These are phyloP conservation scores for Claviceps sp. DNA, from an alignment of 2,329 filamentous ascomycete species.

Conservation along the genomic window DNA sequence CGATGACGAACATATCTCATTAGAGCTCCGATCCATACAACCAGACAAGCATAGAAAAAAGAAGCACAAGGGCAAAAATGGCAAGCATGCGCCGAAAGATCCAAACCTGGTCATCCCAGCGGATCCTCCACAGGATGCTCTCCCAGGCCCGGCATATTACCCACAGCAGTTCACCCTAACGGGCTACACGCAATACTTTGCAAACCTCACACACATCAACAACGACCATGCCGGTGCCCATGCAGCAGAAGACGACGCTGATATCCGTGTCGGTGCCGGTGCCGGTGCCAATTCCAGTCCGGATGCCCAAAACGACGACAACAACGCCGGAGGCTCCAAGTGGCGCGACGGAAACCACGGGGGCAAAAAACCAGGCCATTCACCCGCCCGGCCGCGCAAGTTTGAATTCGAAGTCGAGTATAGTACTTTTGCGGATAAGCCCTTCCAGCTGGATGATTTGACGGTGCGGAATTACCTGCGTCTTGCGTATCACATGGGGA, in stretches of 20 bases:
- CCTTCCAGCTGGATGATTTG: constrained; percentile 67
- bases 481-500: constrained; percentile 65
- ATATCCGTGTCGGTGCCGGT: constrained; percentile 11
- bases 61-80: constrained; percentile 29
- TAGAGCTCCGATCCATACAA: constrained; percentile 17
- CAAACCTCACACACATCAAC: constrained; percentile 86
- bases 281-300: too few relatives aligned
- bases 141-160: constrained; percentile 81
- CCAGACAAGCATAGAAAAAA: constrained; percentile 13
- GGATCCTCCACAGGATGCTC: constrained; percentile 56
- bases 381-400: constrained; percentile 42
- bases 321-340: constrained; percentile 17
- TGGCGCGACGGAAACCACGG: constrained; percentile 54
- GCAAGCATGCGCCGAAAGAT: constrained; percentile 38
- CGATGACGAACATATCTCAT: constrained; percentile 13
- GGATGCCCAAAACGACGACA: neutral
- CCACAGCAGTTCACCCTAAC: constrained; percentile 67
- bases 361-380: constrained; percentile 37
- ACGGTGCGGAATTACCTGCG: constrained; percentile 72
- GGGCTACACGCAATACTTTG: constrained; percentile 81
- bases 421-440: constrained; percentile 60
- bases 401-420: constrained; percentile 79
- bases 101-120: constrained; percentile 53
- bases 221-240: constrained; percentile 33
- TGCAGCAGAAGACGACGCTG: too few relatives aligned